Base-by-base conservation (phyloP, 768 basidiomycete genomes). In the Gelatoporia subvermispora region DNA sequence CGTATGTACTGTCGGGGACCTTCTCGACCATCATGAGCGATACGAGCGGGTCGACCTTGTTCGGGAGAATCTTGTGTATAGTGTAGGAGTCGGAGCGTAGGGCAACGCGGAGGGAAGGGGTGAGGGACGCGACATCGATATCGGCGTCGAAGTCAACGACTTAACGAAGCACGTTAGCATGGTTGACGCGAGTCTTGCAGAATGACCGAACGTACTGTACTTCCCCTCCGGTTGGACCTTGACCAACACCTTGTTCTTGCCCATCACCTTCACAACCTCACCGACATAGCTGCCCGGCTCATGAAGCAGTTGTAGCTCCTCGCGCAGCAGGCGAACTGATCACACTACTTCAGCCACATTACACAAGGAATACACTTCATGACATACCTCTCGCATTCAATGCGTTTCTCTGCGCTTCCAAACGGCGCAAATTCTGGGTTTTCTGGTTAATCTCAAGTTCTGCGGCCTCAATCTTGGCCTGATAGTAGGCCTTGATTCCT, bases 11-110 rank as follows among this genome's bases (percentile, higher is more conserved):
- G 68, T 98, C 95, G 0, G 95, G 95, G 0, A 98, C 95, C 67
- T 99, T 99, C 71, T 99, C 95, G 10, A 98, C 95, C 94, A 98
- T 97, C 96, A 98, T 98, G 54, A 98, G 81, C 17, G 93, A 96
- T 24, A 98, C 94, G 35, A 98, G 84, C 3, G 96, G 95, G 68
- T 97, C 96, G 60, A 97, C 88, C 72, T 99, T 97, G 75, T 93
- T 96, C 0, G 93, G 93, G 0, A 98, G 74, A 58, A 98, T 89
- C 68, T 91, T 93, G 78, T 98, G 95, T 53, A 98, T 87, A 40
- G 90, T 90, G 69, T 98, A 97, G 3, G 84, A 91, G 65, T 97
- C 95, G 50, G 93, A 94, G 42, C 94, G 90, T 50, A 99, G 86
- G 16, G 95, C 93, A 47, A 99, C 88, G 47, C 95, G 93, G 35